Evolutionary conservation across 2,329 filamentous ascomycete species (phyloP).

Genomic region (Albifimbria verrucaria): DNA sequence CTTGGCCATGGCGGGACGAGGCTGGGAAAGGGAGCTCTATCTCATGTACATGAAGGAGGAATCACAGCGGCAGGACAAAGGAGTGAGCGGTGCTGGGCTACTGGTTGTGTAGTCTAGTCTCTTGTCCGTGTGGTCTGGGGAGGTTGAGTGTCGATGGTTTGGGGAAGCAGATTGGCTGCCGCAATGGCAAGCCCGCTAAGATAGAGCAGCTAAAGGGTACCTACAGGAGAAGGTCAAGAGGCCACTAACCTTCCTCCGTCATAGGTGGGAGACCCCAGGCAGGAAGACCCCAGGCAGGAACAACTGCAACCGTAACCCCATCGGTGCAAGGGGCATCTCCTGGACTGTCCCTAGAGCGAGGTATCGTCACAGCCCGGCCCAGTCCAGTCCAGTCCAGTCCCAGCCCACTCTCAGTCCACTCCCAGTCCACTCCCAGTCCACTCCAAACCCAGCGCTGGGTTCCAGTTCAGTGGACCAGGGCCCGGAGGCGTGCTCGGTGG

Average conservation of each 20-base stretch:
- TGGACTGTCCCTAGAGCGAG: no score
- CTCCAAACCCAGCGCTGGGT: no score
- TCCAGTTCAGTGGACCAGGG: no score
- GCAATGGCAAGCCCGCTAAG: no score
- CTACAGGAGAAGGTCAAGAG: not conserved
- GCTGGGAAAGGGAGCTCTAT: not conserved
- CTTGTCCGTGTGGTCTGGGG: no score
- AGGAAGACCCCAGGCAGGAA: not conserved
- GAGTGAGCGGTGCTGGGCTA: no score
- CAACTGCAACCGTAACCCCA: not conserved
- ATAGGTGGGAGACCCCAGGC: not conserved
- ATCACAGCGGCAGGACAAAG: not conserved
- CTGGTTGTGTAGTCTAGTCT: not conserved
- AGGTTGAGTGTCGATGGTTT: not conserved
- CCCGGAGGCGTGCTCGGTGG: no score
- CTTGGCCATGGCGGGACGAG: slow-evolving; percentile 52
- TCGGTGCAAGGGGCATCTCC: not conserved
- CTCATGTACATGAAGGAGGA: not conserved
- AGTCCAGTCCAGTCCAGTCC: no score
- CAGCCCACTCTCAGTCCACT: no score
- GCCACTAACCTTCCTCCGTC: not conserved
- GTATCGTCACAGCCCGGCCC: no score
- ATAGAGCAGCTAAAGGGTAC: not conserved
- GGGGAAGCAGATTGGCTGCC: not conserved
- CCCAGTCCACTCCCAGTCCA: no score